These are phyloP conservation scores for Dichomitus squalens DNA, from an alignment of 1,284 basidiomycete species.

Conservation along the genomic window DNA sequence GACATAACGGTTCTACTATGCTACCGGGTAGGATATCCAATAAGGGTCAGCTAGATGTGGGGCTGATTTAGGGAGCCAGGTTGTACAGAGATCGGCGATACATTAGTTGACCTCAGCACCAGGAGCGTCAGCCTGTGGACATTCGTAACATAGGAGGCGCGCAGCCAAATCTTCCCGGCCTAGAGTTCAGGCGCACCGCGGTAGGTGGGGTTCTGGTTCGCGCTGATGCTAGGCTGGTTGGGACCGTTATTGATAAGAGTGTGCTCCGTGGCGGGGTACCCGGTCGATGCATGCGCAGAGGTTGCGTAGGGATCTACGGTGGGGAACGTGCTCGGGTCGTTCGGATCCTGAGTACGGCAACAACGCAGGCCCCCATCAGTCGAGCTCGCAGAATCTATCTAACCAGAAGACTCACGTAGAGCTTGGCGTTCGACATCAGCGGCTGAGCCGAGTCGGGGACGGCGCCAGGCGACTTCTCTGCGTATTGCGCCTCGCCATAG, in stretches of 20 bases:
- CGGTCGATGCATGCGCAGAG: conserved; percentile 4
- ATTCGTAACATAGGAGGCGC: not conserved
- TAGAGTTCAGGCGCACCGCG: conserved; percentile 16
- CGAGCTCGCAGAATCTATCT: too few relatives aligned
- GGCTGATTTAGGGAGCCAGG: not conserved
- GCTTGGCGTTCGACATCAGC: conserved; percentile 1
- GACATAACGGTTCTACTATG: too few relatives aligned
- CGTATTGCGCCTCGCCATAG: conserved; percentile 1
- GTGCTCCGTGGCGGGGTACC: conserved; percentile 1
- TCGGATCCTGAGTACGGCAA: conserved; percentile 10
- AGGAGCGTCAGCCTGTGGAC: not conserved
- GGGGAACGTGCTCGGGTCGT: conserved; percentile 23
- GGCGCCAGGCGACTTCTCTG: conserved; percentile 6
- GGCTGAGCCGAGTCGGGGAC: not conserved
- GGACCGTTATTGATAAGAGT: not conserved
- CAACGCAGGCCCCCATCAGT: not conserved
- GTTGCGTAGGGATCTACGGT: not conserved
- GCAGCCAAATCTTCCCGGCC: not conserved
- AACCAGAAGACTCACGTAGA: conserved; percentile 12
- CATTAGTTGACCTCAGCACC: not conserved
- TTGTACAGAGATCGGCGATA: not conserved
- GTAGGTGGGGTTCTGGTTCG: conserved; percentile 5
- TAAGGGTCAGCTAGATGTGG: not conserved
- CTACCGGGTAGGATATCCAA: not conserved
- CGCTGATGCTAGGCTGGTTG: not conserved